Percentiles rank a stretch among this genome's conserved stretches.
Evolutionary conservation across 352 stramenopile species (phyloP).

Genomic region (Phytopythium delawarense): DNA sequence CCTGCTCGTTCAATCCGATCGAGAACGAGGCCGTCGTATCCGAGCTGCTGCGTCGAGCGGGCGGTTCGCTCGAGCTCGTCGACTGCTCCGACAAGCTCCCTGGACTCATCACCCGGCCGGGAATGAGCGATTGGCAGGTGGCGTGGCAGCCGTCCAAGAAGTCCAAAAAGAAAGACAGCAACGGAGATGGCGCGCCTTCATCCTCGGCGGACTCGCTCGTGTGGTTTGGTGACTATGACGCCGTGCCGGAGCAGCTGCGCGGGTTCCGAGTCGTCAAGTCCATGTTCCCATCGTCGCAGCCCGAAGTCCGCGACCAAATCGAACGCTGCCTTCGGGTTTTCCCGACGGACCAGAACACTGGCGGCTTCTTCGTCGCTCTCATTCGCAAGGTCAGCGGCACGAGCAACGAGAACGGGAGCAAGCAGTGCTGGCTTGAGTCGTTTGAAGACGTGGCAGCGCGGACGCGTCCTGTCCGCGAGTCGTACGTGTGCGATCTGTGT

Average conservation of each 20-base stretch:
- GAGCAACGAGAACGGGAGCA: slow-evolving; percentile 18
- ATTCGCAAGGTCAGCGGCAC: slow-evolving; percentile 71
- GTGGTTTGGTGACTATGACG: slow-evolving; percentile 59
- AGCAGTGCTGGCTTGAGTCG: slow-evolving; percentile 35
- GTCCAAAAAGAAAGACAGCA: slow-evolving; percentile 14
- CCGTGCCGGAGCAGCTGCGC: slow-evolving; percentile 46
- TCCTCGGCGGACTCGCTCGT: slow-evolving; percentile 13
- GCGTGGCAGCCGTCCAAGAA: slow-evolving; percentile 44
- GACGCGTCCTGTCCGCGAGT: slow-evolving; percentile 16
- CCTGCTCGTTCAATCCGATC: slow-evolving; percentile 97
- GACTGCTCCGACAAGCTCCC: slow-evolving; percentile 60
- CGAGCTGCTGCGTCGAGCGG: slow-evolving; percentile 88
- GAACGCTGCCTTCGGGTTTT: slow-evolving; percentile 84
- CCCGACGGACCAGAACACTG: slow-evolving; percentile 97
- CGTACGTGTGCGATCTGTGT: slow-evolving; percentile 30
- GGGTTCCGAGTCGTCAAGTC: slow-evolving; percentile 58
- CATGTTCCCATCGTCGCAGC: slow-evolving; percentile 80
- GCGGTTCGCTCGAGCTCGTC: slow-evolving; percentile 86
- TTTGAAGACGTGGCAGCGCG: slow-evolving; percentile 25
- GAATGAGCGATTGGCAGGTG: slow-evolving; percentile 54
- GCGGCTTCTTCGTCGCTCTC: slow-evolving; percentile 97
- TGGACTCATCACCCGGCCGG: slow-evolving; percentile 37
- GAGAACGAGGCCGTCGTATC: slow-evolving; percentile 96
- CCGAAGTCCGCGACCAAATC: slow-evolving; percentile 44
- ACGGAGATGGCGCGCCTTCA: neutral